Evolutionary conservation across 495 filamentous ascomycete species (phyloP).

Genomic region (Podospora appendiculata): DNA sequence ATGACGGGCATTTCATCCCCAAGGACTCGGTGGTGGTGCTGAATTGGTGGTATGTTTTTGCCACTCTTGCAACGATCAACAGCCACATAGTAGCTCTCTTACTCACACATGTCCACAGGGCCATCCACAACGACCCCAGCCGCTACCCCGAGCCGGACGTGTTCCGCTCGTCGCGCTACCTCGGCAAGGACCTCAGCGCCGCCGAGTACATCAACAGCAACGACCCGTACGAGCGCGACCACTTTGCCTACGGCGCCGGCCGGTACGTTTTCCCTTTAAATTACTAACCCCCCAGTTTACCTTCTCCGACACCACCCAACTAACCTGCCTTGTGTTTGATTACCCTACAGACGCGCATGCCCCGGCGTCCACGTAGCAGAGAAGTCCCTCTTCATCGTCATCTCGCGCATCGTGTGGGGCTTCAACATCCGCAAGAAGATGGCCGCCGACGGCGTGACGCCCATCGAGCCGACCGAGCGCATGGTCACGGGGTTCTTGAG

Average conservation of each 20-base stretch:
- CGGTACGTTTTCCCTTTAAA: not conserved
- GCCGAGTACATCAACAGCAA: slow-evolving; percentile 18
- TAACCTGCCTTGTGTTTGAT: too few relatives aligned
- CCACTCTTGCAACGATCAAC: not conserved
- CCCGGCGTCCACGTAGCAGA: not conserved
- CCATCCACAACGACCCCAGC: slow-evolving; percentile 22
- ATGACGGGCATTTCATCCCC: slow-evolving; percentile 35
- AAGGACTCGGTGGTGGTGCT: slow-evolving; percentile 32
- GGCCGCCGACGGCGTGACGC: not conserved
- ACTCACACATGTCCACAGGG: not conserved
- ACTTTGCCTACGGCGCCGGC: slow-evolving; percentile 43
- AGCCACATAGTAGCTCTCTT: too few relatives aligned
- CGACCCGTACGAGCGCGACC: slow-evolving; percentile 40
- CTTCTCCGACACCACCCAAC: not conserved
- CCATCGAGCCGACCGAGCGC: not conserved
- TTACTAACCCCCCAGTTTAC: not conserved
- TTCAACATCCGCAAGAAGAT: not conserved
- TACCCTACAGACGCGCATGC: not conserved
- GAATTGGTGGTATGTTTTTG: slow-evolving; percentile 23
- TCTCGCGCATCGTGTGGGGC: not conserved
- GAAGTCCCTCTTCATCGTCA: not conserved
- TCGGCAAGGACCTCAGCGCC: not conserved
- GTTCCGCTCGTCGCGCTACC: slow-evolving; percentile 35
- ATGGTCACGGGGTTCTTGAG: not conserved
- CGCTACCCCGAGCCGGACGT: slow-evolving; percentile 28